These are phyloP conservation scores for Pouteria glomerata DNA, from an alignment of 148 eudicot genomes.

Conservation along the genomic window DNA sequence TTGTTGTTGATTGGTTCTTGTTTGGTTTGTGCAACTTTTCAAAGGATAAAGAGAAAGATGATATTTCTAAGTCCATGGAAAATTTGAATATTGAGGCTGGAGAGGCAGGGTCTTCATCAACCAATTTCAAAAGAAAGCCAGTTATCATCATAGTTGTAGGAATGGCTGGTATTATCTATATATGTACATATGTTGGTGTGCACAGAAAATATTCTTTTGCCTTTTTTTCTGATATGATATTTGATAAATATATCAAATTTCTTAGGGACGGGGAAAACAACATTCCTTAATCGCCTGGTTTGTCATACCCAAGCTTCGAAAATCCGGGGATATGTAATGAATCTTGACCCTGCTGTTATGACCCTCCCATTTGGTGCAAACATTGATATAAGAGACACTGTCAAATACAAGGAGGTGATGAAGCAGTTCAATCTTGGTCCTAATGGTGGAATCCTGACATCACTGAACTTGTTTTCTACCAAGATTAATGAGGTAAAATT, in stretches of 20 bases:
- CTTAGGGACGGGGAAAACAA: constrained; percentile 89
- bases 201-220: too few relatives aligned
- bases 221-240: not conserved
- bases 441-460: too few relatives aligned
- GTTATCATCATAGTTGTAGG: constrained; percentile 88
- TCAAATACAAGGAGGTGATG: constrained; percentile 85
- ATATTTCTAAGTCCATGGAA: constrained; percentile 56
- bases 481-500: too few relatives aligned
- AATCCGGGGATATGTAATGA: constrained; percentile 74
- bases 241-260: constrained; percentile 6
- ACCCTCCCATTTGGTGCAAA: constrained; percentile 89
- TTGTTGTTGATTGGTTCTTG: constrained; percentile 8
- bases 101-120: constrained; percentile 9
- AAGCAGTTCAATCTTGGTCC: too few relatives aligned
- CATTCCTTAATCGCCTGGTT: constrained; percentile 73
- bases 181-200: too few relatives aligned
- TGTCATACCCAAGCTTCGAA: constrained; percentile 71
- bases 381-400: too few relatives aligned
- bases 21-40: too few relatives aligned
- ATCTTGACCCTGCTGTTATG: constrained; percentile 91
- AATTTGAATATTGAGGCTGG: too few relatives aligned
- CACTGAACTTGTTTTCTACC: too few relatives aligned
- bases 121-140: constrained; percentile 62
- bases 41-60: too few relatives aligned
- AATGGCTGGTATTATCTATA: constrained; percentile 65